phyloP scores from a whole-genome alignment of 139 green algal genomes.

The Bryopsis sp. region DNA sequence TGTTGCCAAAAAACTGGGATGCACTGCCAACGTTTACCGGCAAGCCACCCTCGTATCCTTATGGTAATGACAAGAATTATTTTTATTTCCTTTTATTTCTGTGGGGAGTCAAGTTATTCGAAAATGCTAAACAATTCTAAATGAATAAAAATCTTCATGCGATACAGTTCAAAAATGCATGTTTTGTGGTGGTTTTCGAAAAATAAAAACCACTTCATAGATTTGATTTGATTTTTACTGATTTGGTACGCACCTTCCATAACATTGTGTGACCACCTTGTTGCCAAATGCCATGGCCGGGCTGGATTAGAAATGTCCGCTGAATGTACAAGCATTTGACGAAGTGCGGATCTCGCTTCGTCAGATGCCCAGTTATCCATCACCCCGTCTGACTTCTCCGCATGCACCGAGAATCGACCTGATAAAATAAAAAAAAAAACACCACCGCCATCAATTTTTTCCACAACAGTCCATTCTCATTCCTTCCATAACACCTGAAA shows the following conservation, averaged over 20 bases:
- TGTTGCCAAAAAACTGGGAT: neutral
- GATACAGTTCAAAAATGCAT: no score
- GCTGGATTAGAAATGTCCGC: constrained; percentile 59
- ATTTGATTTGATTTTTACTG: neutral
- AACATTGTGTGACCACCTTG: neutral
- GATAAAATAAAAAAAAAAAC: neutral
- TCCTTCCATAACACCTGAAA: no score
- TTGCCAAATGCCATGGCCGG: constrained; percentile 27
- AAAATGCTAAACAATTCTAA: no score
- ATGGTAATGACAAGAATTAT: neutral
- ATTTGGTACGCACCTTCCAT: neutral
- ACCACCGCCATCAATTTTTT: no score
- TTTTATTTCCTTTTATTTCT: no score
- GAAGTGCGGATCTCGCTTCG: neutral
- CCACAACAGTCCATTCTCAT: no score
- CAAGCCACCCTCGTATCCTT: neutral
- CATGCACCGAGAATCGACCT: neutral
- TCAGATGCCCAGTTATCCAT: neutral
- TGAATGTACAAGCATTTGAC: constrained; percentile 41
- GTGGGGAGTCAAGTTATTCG: no score
- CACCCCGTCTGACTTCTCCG: neutral
- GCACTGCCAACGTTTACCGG: neutral
- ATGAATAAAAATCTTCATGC: no score
- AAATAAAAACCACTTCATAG: neutral
- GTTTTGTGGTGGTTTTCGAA: neutral